Conservation (phyloP, 2,329 filamentous ascomycete species). For the Phialemonium atrogriseum region DNA sequence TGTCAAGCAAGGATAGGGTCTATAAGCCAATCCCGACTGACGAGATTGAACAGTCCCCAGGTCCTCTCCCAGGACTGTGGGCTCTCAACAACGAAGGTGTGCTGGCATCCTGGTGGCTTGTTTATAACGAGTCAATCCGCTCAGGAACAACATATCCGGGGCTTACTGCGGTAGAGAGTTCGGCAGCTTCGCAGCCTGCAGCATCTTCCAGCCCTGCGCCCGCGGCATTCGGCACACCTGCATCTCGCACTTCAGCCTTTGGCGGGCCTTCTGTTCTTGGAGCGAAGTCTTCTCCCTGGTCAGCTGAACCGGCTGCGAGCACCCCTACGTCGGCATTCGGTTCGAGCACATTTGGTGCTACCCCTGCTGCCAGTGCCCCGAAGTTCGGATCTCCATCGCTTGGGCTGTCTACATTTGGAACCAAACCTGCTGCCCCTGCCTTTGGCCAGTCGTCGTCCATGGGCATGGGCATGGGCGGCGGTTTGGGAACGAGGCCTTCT, state of each 20-base stretch:
- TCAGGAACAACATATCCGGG: constrained; percentile 66
- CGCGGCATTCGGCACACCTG: constrained; percentile 14
- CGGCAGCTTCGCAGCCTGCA: constrained; percentile 12
- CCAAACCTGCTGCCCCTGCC: constrained; percentile 23
- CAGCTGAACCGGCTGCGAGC: constrained; percentile 20
- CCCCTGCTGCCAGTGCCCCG: constrained; percentile 20
- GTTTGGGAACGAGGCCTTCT: constrained; percentile 29
- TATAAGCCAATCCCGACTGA: constrained; percentile 68
- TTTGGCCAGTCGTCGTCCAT: constrained; percentile 45
- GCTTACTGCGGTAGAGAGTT: constrained; percentile 41
- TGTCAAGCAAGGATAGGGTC: constrained; percentile 76
- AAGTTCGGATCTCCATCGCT: constrained; percentile 42
- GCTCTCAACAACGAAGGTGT: constrained; percentile 84
- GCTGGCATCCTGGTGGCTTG: constrained; percentile 80
- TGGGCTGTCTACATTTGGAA: constrained; percentile 26
- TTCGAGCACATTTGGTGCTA: constrained; percentile 13
- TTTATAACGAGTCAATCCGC: constrained; percentile 81
- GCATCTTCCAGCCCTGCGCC: constrained; percentile 15
- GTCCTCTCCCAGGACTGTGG: constrained; percentile 76
- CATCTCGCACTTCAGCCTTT: constrained; percentile 24
- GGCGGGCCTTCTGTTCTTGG: constrained; percentile 41
- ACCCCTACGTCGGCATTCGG: constrained; percentile 17
- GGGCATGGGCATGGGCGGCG: constrained; percentile 28
- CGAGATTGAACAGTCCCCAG: constrained; percentile 69
- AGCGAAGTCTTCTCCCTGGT: constrained; percentile 45